Percentiles rank a stretch among this genome's conserved stretches.
phyloP scores from a whole-genome alignment of 306 rosid species.

The Corylus americana region DNA sequence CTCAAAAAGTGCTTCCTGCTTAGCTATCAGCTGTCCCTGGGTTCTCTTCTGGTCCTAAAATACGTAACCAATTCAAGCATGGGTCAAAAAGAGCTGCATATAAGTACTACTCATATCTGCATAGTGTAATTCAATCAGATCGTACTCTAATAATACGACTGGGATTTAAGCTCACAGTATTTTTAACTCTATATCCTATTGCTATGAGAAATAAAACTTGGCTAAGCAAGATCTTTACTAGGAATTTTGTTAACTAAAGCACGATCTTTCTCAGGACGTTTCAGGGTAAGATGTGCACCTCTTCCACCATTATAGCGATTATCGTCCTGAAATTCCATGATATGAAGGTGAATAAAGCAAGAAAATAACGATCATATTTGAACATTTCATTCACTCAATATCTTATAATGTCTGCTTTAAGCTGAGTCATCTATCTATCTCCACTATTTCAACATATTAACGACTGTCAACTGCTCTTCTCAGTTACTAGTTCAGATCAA shows the following conservation, averaged over 20 bases:
- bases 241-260: slow-evolving; percentile 62
- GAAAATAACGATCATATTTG: neutral
- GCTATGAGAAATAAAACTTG: slow-evolving; percentile 7
- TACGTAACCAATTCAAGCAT: neutral
- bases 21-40: slow-evolving; percentile 48
- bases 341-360: slow-evolving; percentile 3
- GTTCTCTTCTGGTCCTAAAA: slow-evolving; percentile 45
- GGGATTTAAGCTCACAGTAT: neutral
- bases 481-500: neutral
- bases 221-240: slow-evolving; percentile 34
- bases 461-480: neutral
- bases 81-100: neutral
- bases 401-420: neutral
- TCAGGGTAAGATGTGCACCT: slow-evolving; percentile 69
- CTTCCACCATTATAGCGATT: slow-evolving; percentile 78
- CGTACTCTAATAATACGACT: neutral
- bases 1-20: slow-evolving; percentile 61
- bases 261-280: slow-evolving; percentile 82
- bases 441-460: neutral
- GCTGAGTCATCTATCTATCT: neutral
- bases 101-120: neutral
- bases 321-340: slow-evolving; percentile 53
- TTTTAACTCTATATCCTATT: neutral
- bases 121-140: neutral
- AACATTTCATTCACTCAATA: neutral